phyloP scores from a whole-genome alignment of 2,329 filamentous ascomycete genomes.

The Acrocalymma vagum region DNA sequence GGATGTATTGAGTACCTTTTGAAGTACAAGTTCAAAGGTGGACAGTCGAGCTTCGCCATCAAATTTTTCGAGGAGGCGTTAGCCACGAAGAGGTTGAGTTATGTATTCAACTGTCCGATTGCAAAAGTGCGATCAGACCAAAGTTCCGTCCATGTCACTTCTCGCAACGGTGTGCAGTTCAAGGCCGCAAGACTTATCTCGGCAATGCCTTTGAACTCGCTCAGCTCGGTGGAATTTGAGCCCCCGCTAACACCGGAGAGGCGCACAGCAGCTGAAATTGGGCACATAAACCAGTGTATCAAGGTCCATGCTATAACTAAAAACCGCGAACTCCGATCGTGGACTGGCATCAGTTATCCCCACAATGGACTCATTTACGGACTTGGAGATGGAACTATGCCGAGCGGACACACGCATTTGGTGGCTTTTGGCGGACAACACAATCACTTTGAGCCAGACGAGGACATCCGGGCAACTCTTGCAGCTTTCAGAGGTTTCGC shows the following conservation, averaged over 20 bases:
- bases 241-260: slow-evolving; percentile 50
- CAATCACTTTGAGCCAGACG: slow-evolving; percentile 56
- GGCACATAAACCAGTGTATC: slow-evolving; percentile 56
- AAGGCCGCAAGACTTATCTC: slow-evolving; percentile 46
- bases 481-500: too few relatives aligned
- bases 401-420: slow-evolving; percentile 57
- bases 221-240: slow-evolving; percentile 51
- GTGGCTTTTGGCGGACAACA: slow-evolving; percentile 55
- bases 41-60: slow-evolving; percentile 57
- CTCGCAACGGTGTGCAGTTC: slow-evolving; percentile 39
- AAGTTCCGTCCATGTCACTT: slow-evolving; percentile 42
- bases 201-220: slow-evolving; percentile 56
- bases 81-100: slow-evolving; percentile 48
- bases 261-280: slow-evolving; percentile 45
- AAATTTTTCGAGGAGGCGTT: slow-evolving; percentile 56
- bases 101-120: slow-evolving; percentile 53
- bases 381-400: slow-evolving; percentile 53
- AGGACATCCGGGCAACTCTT: slow-evolving; percentile 47
- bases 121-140: slow-evolving; percentile 39
- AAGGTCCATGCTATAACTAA: slow-evolving; percentile 58
- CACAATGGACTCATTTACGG: slow-evolving; percentile 53
- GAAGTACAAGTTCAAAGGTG: slow-evolving; percentile 42
- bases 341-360: slow-evolving; percentile 55
- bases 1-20: slow-evolving; percentile 55
- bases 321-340: slow-evolving; percentile 53